Base-by-base conservation (phyloP, 768 basidiomycete species). In the Trametes maxima region DNA sequence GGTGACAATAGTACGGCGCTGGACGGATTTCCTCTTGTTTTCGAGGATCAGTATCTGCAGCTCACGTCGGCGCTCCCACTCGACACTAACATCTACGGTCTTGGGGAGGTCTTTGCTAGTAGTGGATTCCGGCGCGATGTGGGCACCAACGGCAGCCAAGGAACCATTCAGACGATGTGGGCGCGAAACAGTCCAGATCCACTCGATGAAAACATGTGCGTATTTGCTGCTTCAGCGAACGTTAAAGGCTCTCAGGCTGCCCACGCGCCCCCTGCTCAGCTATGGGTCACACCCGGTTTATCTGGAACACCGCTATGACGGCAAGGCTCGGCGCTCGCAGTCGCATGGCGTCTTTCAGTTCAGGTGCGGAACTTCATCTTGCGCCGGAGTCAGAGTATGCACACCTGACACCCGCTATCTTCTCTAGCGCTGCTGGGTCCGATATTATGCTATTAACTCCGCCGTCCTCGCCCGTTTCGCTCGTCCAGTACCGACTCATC, bases 11-110 rank as follows among this genome's bases (percentile, higher is more conserved):
- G 77, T 5, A 86, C 85, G 0, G 80, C 81, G 1, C 76, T 92
- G 17, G 78, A 85, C 57, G 85, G 81, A 0, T 89, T 90, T 59
- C 82, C 85, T 0, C 76, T 93, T 12, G 82, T 93, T 13, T 92
- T 92, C 67, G 90, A 92, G 66, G 85, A 92, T 63, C 87, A 88
- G 67, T 92, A 91, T 69, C 79, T 93, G 21, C 89, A 92, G 80
- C 64, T 93, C 19, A 76, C 88, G 1, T 89, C 88, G 3, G 80
- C 86, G 0, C 75, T 93, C 1, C 88, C 90, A 0, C 69, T 80
- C 7, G 77, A 80, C 37, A 80, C 90, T 2, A 92, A 92, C 65
- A 81, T 93, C 50, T 92, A 92, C 64, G 92, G 92, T 2, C 73
- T 93, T 37, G 89, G 91, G 1, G 90, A 94, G 70, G 83, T 85